A percentile compares a stretch with the other conserved stretches of the same genome.
Conservation (phyloP, 192 early-diverging fungal species). For the Dissophora globulifera region DNA sequence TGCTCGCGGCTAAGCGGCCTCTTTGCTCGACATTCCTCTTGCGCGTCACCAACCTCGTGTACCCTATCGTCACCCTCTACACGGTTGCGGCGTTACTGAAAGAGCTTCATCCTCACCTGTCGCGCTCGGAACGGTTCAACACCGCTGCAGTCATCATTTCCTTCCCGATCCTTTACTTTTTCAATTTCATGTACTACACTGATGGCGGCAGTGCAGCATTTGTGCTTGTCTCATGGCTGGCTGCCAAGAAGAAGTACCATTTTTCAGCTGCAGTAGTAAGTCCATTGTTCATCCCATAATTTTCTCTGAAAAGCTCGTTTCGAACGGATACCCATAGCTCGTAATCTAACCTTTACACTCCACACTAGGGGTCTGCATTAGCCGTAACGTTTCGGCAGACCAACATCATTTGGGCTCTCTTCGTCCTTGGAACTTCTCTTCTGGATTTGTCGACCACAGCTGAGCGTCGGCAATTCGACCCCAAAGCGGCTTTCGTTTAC, state of each 20-base stretch:
- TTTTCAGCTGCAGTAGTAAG: constrained; percentile 67
- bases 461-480: constrained; percentile 39
- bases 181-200: constrained; percentile 91
- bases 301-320: neutral
- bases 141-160: constrained; percentile 63
- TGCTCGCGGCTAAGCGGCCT: constrained; percentile 8
- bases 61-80: constrained; percentile 65
- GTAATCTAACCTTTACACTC: neutral
- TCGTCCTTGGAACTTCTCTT: constrained; percentile 65
- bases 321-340: neutral
- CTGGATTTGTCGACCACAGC: constrained; percentile 31
- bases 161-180: constrained; percentile 89
- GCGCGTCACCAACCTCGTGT: constrained; percentile 76
- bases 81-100: constrained; percentile 52
- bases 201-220: constrained; percentile 88
- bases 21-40: constrained; percentile 59
- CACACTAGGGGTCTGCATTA: constrained; percentile 27
- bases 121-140: neutral
- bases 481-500: constrained; percentile 24
- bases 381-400: constrained; percentile 88
- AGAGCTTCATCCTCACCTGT: constrained; percentile 51
- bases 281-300: too few relatives aligned
- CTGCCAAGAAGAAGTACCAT: constrained; percentile 61
- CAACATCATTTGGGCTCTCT: constrained; percentile 89
- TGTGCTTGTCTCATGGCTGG: constrained; percentile 73